Evolutionary conservation across 768 basidiomycete genomes (phyloP).

Genomic region (Hemileccinum rubropunctum): DNA sequence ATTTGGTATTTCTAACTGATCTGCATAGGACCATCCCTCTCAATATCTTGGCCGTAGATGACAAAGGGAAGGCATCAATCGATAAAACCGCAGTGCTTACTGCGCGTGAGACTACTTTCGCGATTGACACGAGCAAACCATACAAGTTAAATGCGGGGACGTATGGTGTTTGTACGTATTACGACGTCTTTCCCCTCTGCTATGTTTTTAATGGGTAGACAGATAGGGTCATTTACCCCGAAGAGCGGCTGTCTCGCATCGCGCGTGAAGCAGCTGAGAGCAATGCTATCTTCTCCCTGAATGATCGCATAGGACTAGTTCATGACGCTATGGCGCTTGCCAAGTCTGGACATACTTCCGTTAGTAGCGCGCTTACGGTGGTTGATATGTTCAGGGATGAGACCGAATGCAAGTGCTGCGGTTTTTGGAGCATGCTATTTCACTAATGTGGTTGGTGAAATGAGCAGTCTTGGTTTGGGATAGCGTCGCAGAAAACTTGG

Average conservation of each 20-base stretch:
- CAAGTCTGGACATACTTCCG: conserved; percentile 72
- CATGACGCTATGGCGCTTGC: conserved; percentile 80
- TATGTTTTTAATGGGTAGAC: neutral
- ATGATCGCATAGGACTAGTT: conserved; percentile 88
- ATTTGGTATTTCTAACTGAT: neutral
- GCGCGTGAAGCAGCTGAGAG: conserved; percentile 74
- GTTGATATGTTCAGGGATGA: conserved; percentile 69
- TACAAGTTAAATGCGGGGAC: conserved; percentile 94
- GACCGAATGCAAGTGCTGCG: conserved; percentile 60
- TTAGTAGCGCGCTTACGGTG: conserved; percentile 75
- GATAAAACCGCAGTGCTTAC: conserved; percentile 65
- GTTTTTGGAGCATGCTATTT: neutral
- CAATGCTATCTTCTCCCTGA: conserved; percentile 66
- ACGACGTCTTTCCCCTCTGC: neutral
- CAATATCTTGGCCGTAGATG: conserved; percentile 60
- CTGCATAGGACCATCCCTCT: conserved; percentile 73
- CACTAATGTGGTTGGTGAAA: conserved; percentile 4
- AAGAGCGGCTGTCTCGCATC: conserved; percentile 74
- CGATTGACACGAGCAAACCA: conserved; percentile 68
- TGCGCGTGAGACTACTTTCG: conserved; percentile 63
- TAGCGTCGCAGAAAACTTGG: conserved; percentile 58
- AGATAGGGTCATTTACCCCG: conserved; percentile 87
- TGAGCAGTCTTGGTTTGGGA: conserved; percentile 77
- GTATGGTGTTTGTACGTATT: conserved; percentile 76
- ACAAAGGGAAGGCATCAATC: conserved; percentile 52